Percentiles rank a stretch among this genome's conserved stretches.
phyloP scores from a whole-genome alignment of 2,329 filamentous ascomycete species.

The Colletotrichum chrysophilum region DNA sequence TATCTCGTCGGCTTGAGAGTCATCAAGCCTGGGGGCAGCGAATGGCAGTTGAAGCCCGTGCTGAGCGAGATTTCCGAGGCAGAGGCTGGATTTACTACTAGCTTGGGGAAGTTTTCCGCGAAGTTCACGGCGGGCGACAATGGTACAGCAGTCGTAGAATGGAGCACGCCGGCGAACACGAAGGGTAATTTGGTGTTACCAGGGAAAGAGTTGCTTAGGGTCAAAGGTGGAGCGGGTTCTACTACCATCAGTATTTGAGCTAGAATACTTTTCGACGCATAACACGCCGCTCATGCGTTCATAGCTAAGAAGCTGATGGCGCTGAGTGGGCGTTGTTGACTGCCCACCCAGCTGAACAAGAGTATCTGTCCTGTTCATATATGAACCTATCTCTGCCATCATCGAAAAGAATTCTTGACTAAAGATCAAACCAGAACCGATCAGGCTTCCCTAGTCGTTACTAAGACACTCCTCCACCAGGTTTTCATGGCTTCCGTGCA shows the following conservation, averaged over 20 bases:
- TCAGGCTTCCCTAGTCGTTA: background rate
- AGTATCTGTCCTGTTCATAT: background rate
- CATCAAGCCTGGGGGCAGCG: background rate
- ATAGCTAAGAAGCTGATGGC: background rate
- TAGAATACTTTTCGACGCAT: background rate
- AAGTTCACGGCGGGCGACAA: background rate
- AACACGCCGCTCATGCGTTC: background rate
- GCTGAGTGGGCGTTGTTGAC: background rate
- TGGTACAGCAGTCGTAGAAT: background rate
- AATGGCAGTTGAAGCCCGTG: background rate
- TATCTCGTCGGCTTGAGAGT: constrained; percentile 42
- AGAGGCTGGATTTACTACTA: background rate
- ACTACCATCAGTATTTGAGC: background rate
- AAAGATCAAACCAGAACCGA: background rate
- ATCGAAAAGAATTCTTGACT: background rate
- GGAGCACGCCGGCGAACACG: background rate
- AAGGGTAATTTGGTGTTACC: background rate
- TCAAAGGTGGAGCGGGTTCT: background rate
- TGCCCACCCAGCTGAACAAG: background rate
- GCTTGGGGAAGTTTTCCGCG: background rate
- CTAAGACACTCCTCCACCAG: background rate
- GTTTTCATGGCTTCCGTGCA: background rate
- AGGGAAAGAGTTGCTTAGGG: background rate
- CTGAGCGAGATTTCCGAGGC: background rate
- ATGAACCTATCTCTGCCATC: background rate